These are phyloP conservation scores for Mortierella sp. DNA, from an alignment of 371 early-diverging fungal species.

Conservation along the genomic window DNA sequence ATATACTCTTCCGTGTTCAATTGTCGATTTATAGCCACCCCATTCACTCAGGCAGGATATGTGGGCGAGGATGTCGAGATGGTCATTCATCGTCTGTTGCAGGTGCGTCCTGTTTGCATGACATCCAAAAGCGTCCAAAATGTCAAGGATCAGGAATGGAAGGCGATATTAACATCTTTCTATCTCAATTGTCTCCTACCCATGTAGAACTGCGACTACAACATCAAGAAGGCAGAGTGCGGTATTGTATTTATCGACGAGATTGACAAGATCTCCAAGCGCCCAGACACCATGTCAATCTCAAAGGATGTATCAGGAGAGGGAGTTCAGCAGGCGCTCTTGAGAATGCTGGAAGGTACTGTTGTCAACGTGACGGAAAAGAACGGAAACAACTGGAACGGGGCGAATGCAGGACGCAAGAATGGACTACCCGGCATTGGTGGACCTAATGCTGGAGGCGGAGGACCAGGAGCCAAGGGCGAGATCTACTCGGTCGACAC, in stretches of 20 bases:
- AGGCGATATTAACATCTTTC: neutral
- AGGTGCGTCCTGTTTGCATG: slow-evolving; percentile 58
- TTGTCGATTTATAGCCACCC: slow-evolving; percentile 72
- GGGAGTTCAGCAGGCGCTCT: slow-evolving; percentile 91
- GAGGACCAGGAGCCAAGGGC: slow-evolving; percentile 70
- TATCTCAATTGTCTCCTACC: neutral
- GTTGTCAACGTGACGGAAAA: slow-evolving; percentile 89
- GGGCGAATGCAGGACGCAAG: slow-evolving; percentile 59
- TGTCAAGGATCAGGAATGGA: neutral
- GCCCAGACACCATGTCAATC: slow-evolving; percentile 80
- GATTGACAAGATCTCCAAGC: slow-evolving; percentile 89
- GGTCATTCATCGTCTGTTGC: slow-evolving; percentile 87
- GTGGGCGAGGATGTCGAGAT: slow-evolving; percentile 95
- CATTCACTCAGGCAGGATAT: slow-evolving; percentile 94
- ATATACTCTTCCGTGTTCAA: too few relatives aligned
- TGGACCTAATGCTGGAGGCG: slow-evolving; percentile 63
- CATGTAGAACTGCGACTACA: slow-evolving; percentile 83
- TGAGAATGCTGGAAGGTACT: slow-evolving; percentile 93
- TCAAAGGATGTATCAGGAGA: slow-evolving; percentile 95
- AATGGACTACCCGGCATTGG: slow-evolving; percentile 60
- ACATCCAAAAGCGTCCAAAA: neutral
- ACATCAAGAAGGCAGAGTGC: slow-evolving; percentile 87
- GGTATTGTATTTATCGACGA: slow-evolving; percentile 97
- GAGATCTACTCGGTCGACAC: slow-evolving; percentile 91
- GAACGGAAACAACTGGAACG: slow-evolving; percentile 64